Evolutionary conservation across 495 filamentous ascomycete species (phyloP).

Genomic region (Bacidia gigantensis): DNA sequence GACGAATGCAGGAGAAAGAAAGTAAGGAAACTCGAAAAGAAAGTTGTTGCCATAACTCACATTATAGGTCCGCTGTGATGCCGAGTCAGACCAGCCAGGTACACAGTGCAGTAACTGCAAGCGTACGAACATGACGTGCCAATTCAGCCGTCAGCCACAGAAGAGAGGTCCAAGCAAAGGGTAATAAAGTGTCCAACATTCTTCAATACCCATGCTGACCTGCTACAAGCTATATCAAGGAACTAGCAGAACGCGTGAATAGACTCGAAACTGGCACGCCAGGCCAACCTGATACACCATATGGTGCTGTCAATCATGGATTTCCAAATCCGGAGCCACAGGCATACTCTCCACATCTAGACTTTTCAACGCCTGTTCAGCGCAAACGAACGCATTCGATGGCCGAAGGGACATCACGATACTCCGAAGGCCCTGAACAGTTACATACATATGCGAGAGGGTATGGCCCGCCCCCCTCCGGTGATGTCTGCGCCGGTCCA

Average conservation of each 20-base stretch:
- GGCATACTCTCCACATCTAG: constrained; percentile 36
- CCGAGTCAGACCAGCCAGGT: constrained; percentile 61
- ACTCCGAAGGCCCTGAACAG: constrained; percentile 3
- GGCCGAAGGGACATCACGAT: constrained; percentile 33
- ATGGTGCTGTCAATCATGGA: constrained; percentile 19
- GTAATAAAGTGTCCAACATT: constrained; percentile 29
- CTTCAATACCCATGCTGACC: constrained; percentile 5
- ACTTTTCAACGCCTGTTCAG: constrained; percentile 23
- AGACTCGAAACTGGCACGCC: constrained; percentile 46
- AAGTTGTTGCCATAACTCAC: neutral
- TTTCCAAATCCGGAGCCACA: constrained; percentile 32
- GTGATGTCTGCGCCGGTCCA: neutral
- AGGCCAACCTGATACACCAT: constrained; percentile 26
- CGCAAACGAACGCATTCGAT: constrained; percentile 46
- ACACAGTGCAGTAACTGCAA: constrained; percentile 79
- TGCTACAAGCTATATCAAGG: constrained; percentile 75
- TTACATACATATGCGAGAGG: constrained; percentile 7
- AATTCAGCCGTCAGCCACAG: constrained; percentile 86
- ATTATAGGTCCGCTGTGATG: constrained; percentile 74
- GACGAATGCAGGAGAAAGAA: constrained; percentile 95
- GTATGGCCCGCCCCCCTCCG: neutral
- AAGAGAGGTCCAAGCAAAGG: constrained; percentile 95
- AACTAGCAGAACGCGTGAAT: constrained; percentile 78
- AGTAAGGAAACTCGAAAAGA: constrained; percentile 26
- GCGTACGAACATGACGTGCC: constrained; percentile 60